Conservation (phyloP, 306 rosid species). For the Citrullus mucosospermus region DNA sequence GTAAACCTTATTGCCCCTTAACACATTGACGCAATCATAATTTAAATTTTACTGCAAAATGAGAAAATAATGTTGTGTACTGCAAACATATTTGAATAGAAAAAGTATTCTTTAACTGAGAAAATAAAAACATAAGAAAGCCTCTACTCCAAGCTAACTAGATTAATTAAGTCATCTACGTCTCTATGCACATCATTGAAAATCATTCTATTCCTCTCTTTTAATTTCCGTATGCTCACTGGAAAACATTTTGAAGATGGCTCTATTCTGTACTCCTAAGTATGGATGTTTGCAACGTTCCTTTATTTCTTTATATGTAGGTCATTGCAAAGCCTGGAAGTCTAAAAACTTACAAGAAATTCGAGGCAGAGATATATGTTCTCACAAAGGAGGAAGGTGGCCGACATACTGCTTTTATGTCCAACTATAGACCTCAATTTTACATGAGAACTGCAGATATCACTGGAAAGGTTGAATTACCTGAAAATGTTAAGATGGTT, state of each 20-base stretch:
- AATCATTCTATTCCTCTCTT: not conserved
- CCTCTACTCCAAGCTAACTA: not conserved
- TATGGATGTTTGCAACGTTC: not conserved
- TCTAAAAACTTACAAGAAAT: constrained; percentile 64
- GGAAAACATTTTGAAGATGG: not conserved
- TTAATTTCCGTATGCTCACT: not conserved
- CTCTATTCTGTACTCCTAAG: not conserved
- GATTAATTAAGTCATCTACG: not conserved
- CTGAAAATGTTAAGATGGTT: constrained; percentile 87
- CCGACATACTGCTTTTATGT: constrained; percentile 92
- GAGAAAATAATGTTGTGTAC: not conserved
- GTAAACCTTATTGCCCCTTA: not conserved
- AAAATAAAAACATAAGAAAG: not conserved
- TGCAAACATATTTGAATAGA: not conserved
- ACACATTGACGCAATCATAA: not conserved
- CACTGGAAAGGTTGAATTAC: constrained; percentile 91
- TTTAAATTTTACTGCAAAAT: not conserved
- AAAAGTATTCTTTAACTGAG: not conserved
- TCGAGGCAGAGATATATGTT: constrained; percentile 95
- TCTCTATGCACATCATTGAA: not conserved
- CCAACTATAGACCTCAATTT: constrained; percentile 94
- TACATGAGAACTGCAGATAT: constrained; percentile 95
- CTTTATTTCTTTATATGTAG: constrained; percentile 19
- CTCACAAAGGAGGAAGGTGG: constrained; percentile 99
- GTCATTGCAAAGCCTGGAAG: constrained; percentile 93